A percentile compares a stretch with the other conserved stretches of the same genome.
Conservation (phyloP, 345 rosid genomes). For the Eutrema japonicum region DNA sequence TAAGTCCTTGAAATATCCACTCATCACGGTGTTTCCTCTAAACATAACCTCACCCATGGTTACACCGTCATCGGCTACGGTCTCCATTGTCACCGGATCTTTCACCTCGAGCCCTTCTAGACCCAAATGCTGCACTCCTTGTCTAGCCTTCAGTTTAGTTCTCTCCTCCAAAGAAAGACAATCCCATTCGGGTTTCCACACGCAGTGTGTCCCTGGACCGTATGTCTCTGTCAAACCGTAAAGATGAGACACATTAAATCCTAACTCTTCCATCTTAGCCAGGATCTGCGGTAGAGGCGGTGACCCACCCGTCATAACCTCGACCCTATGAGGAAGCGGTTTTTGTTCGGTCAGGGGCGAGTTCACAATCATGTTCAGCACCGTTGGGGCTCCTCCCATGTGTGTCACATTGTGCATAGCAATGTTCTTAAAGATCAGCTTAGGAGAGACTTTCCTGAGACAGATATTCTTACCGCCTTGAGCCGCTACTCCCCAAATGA, state of each 20-base stretch:
- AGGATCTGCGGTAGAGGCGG: conserved; percentile 67
- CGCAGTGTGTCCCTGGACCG: conserved; percentile 71
- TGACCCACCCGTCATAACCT: conserved; percentile 66
- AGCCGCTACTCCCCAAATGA: conserved; percentile 84
- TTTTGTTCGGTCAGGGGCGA: conserved; percentile 44
- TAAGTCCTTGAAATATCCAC: conserved; percentile 67
- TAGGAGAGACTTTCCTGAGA: conserved; percentile 62
- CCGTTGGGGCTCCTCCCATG: conserved; percentile 88
- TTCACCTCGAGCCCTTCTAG: conserved; percentile 67
- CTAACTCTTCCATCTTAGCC: conserved; percentile 64
- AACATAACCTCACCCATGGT: conserved; percentile 76
- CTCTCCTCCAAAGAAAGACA: conserved; percentile 50
- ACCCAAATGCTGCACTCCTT: conserved; percentile 76
- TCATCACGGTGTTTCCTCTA: conserved; percentile 81
- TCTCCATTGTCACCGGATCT: conserved; percentile 60
- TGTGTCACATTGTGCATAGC: conserved; percentile 65
- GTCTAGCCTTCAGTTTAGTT: conserved; percentile 63
- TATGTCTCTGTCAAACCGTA: conserved; percentile 84
- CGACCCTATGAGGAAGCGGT: conserved; percentile 59
- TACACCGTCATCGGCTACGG: conserved; percentile 60
- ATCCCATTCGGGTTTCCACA: conserved; percentile 81
- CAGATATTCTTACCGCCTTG: conserved; percentile 86
- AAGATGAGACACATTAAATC: conserved; percentile 64
- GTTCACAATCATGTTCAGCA: conserved; percentile 79
- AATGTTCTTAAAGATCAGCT: conserved; percentile 61